Conservation (phyloP, 805 yeast species). For the Candida sphagnicola region DNA sequence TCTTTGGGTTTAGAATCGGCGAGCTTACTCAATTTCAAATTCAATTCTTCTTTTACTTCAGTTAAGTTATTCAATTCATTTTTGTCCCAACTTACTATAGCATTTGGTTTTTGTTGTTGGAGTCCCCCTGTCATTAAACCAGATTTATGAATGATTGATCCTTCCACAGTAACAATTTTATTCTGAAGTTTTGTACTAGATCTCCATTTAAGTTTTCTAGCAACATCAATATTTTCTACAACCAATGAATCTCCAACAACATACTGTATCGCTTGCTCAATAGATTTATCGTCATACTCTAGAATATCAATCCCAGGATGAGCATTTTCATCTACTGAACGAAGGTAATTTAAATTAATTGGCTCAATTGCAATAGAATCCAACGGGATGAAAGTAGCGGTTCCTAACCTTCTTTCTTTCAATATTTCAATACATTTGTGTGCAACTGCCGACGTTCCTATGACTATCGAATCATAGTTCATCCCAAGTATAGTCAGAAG, state of each 20-base stretch:
- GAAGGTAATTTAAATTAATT: conserved; percentile 49
- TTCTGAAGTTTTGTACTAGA: conserved; percentile 42
- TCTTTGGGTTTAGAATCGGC: conserved; percentile 50
- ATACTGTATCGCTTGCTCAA: conserved; percentile 75
- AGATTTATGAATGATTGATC: conserved; percentile 77
- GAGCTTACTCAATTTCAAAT: conserved; percentile 47
- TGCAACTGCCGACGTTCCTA: conserved; percentile 66
- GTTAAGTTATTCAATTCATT: conserved; percentile 55
- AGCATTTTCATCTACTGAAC: conserved; percentile 47
- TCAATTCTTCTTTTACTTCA: conserved; percentile 46
- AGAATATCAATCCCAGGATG: conserved; percentile 74
- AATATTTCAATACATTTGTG: conserved; percentile 72
- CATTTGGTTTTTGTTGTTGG: conserved; percentile 41
- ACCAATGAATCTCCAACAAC: conserved; percentile 77
- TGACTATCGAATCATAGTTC: conserved; percentile 78
- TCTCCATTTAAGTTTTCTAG: conserved; percentile 71
- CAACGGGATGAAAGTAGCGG: conserved; percentile 83
- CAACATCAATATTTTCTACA: conserved; percentile 66
- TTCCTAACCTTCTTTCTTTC: conserved; percentile 82
- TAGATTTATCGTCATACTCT: conserved; percentile 55
- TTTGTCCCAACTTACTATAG: conserved; percentile 62
- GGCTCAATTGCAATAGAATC: conserved; percentile 61
- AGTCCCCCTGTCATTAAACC: conserved; percentile 94
- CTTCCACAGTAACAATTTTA: conserved; percentile 77
- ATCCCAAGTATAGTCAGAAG: conserved; percentile 75